These are phyloP conservation scores for Thelonectria olida DNA, from an alignment of 2,329 filamentous ascomycete species.

Conservation along the genomic window DNA sequence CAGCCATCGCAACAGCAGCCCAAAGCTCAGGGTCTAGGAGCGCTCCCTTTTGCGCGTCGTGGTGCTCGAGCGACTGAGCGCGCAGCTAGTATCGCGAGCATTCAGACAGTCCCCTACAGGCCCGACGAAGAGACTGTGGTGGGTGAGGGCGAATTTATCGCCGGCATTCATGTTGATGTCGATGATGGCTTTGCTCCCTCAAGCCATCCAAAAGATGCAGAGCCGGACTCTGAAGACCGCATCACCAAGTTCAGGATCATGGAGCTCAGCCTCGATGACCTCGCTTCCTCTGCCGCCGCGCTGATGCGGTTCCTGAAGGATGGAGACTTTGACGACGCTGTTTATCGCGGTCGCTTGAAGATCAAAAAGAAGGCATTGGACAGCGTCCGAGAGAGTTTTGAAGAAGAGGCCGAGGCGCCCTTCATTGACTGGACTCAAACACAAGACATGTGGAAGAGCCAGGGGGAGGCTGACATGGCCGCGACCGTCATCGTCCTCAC, in stretches of 20 bases:
- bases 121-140: slow-evolving; percentile 36
- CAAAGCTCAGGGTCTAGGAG: slow-evolving; percentile 15
- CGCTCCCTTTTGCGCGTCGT: slow-evolving; percentile 31
- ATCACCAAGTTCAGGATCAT: slow-evolving; percentile 34
- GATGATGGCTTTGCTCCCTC: slow-evolving; percentile 7
- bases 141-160: slow-evolving; percentile 21
- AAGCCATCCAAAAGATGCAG: slow-evolving; percentile 3
- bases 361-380: slow-evolving; percentile 42
- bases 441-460: not conserved
- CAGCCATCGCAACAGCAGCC: not conserved
- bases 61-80: slow-evolving; percentile 29
- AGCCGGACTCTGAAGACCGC: slow-evolving; percentile 22
- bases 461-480: slow-evolving; percentile 4
- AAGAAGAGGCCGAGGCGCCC: slow-evolving; percentile 21
- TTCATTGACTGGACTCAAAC: slow-evolving; percentile 43
- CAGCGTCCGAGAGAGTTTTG: slow-evolving; percentile 38
- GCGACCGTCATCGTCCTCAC: slow-evolving; percentile 39
- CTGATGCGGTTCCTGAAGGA: slow-evolving; percentile 40
- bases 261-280: slow-evolving; percentile 38
- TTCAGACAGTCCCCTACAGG: slow-evolving; percentile 23
- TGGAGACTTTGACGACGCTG: slow-evolving; percentile 22
- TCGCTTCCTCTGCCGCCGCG: slow-evolving; percentile 38
- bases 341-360: slow-evolving; percentile 34
- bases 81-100: slow-evolving; percentile 30
- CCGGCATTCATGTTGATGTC: not conserved